phyloP scores from a whole-genome alignment of 2,329 filamentous ascomycete species.

The Epichloe festucae region DNA sequence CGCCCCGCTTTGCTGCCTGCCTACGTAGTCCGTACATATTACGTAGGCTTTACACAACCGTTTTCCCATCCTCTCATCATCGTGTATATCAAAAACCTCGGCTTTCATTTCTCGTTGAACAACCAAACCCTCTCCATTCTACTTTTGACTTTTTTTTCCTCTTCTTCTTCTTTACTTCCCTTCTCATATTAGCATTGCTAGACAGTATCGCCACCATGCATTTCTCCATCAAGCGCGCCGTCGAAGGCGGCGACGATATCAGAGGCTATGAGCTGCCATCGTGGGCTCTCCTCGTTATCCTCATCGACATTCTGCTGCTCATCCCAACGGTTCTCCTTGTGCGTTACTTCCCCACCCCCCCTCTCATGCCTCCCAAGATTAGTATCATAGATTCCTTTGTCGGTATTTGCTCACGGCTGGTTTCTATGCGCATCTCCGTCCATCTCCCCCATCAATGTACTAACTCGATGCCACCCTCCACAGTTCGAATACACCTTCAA shows the following conservation, averaged over 20 bases:
- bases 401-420: too few species aligned
- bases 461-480: not conserved
- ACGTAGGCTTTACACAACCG: too few species aligned
- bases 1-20: not conserved
- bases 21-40: not conserved
- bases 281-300: slow-evolving; percentile 27
- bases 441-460: not conserved
- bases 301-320: slow-evolving; percentile 30
- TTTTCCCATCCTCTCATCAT: too few species aligned
- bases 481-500: slow-evolving; percentile 39
- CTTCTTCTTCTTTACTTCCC: not conserved
- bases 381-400: too few species aligned
- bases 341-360: slow-evolving; percentile 10
- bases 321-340: slow-evolving; percentile 32
- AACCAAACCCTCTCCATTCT: not conserved
- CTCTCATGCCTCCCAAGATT: too few species aligned
- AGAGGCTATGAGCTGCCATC: slow-evolving; percentile 19
- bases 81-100: not conserved
- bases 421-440: too few species aligned
- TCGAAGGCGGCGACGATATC: slow-evolving; percentile 13
- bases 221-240: slow-evolving; percentile 20
- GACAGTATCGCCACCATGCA: slow-evolving; percentile 4
- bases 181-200: not conserved
- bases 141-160: not conserved
- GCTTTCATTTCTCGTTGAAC: not conserved